These are phyloP conservation scores for Angophora floribunda DNA, from an alignment of 345 rosid genomes.

Conservation along the genomic window DNA sequence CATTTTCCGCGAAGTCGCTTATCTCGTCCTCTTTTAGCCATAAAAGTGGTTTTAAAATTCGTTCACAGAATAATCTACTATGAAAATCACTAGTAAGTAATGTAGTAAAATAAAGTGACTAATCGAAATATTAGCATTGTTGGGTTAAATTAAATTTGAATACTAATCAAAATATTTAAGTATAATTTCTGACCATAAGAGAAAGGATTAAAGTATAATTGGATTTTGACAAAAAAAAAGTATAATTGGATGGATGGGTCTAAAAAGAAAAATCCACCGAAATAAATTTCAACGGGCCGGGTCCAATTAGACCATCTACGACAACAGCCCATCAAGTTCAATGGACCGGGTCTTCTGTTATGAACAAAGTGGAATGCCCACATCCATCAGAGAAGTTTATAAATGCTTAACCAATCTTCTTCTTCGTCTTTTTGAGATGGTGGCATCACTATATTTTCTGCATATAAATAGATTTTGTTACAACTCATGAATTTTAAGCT, in stretches of 20 bases:
- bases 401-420: neutral
- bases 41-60: neutral
- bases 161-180: neutral
- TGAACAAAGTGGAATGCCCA: neutral
- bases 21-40: neutral
- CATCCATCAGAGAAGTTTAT: neutral
- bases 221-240: neutral
- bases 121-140: neutral
- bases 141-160: neutral
- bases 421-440: neutral
- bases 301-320: neutral
- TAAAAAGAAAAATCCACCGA: neutral
- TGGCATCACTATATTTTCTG: too few species aligned
- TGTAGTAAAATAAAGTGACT: neutral
- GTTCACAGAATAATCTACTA: neutral
- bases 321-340: neutral
- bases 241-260: neutral
- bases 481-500: neutral
- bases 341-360: neutral
- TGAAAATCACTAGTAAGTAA: neutral
- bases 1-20: neutral
- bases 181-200: neutral
- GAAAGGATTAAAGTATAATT: neutral
- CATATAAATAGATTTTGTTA: too few species aligned
- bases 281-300: neutral